phyloP scores from a whole-genome alignment of 2,329 filamentous ascomycete genomes.

The Fulvia fulva region DNA sequence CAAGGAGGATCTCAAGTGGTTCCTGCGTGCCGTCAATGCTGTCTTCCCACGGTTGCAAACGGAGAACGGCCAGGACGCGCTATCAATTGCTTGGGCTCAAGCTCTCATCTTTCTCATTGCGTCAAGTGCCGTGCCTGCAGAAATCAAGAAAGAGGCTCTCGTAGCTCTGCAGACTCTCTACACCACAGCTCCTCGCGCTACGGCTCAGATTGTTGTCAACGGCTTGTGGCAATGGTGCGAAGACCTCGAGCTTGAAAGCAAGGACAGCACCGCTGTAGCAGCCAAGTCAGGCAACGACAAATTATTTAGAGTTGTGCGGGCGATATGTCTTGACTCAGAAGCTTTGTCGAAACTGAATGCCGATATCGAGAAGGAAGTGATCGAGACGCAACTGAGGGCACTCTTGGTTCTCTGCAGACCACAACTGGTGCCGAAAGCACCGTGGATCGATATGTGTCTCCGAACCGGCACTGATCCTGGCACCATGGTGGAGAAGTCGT shows the following conservation, averaged over 20 bases:
- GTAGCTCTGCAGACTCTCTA: constrained; percentile 64
- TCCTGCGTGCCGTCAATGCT: constrained; percentile 64
- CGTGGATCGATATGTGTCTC: constrained; percentile 87
- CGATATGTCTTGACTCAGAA: constrained; percentile 60
- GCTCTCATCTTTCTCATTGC: constrained; percentile 76
- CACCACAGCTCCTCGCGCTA: constrained; percentile 52
- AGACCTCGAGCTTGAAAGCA: constrained; percentile 64
- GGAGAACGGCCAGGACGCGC: constrained; percentile 38
- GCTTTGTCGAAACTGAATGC: constrained; percentile 45
- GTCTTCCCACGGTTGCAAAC: constrained; percentile 40
- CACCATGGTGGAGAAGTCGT: constrained; percentile 61
- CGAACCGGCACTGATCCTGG: constrained; percentile 80
- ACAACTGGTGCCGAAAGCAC: constrained; percentile 70
- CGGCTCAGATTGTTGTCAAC: constrained; percentile 56
- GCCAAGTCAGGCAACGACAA: constrained; percentile 62
- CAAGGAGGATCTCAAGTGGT: constrained; percentile 76
- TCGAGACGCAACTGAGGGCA: constrained; percentile 69
- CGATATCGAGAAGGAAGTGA: constrained; percentile 44
- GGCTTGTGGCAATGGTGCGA: constrained; percentile 80
- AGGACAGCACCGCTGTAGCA: constrained; percentile 66
- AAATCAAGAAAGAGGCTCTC: constrained; percentile 61
- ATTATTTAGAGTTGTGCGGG: constrained; percentile 58
- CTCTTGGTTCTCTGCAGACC: constrained; percentile 74
- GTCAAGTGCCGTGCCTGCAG: constrained; percentile 57
- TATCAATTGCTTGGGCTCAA: constrained; percentile 63